phyloP scores from a whole-genome alignment of 1,284 basidiomycete genomes.

The Moniliella sp. region DNA sequence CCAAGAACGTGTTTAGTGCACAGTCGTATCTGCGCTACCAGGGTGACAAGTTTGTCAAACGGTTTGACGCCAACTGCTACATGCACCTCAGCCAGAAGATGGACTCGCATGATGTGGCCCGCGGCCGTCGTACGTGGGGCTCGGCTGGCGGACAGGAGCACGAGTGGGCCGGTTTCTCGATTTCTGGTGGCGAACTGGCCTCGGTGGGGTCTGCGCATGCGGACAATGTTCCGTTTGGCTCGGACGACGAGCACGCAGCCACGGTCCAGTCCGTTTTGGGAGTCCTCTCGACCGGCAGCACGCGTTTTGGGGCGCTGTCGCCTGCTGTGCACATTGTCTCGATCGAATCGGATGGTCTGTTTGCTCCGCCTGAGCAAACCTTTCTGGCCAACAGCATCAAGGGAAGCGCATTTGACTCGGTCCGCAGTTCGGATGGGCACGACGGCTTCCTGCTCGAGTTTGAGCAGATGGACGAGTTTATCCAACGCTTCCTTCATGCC shows the following conservation, averaged over 20 bases:
- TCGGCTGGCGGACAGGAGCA: conserved; percentile 3
- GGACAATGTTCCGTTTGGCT: too few species aligned
- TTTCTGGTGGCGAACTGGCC: too few species aligned
- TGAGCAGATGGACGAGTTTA: conserved; percentile 19
- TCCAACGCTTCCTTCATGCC: conserved; percentile 10
- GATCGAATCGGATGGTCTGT: conserved; percentile 27
- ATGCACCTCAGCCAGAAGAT: conserved; percentile 86
- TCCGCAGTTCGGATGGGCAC: conserved; percentile 71
- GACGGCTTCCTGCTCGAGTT: conserved; percentile 59
- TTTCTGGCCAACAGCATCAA: conserved; percentile 37
- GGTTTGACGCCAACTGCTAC: conserved; percentile 34
- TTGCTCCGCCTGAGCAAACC: conserved; percentile 39
- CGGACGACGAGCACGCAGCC: too few species aligned
- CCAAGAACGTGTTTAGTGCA: conserved; percentile 56
- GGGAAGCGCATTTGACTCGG: conserved; percentile 28
- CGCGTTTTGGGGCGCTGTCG: conserved; percentile 2
- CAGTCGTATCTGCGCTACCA: conserved; percentile 92
- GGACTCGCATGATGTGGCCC: conserved; percentile 73
- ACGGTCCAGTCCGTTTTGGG: too few species aligned
- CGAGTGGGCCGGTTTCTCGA: conserved; percentile 36
- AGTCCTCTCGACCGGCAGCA: too few species aligned
- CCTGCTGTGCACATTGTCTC: conserved; percentile 16
- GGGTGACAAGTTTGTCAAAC: conserved; percentile 51
- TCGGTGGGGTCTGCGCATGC: too few species aligned
- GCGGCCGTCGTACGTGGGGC: conserved; percentile 11